These are phyloP conservation scores for Quercus glauca DNA, from an alignment of 306 rosid species.

Conservation along the genomic window DNA sequence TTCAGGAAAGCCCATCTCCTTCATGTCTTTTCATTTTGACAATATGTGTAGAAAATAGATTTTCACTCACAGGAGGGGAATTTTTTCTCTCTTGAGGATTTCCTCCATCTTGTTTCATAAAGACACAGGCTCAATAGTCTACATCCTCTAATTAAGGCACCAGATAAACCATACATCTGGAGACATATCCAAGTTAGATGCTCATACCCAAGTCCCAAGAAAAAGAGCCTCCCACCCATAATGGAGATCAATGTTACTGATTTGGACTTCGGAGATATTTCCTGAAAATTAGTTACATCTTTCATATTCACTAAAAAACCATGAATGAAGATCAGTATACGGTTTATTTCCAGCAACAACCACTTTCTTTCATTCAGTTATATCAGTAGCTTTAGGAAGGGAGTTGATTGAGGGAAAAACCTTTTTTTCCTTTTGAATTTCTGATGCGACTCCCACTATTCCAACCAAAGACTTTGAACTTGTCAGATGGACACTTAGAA, in stretches of 20 bases:
- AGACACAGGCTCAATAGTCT: not conserved
- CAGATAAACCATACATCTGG: not conserved
- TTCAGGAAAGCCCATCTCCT: not conserved
- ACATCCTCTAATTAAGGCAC: not conserved
- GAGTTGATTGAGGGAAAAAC: slow-evolving; percentile 29
- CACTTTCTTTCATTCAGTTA: slow-evolving; percentile 17
- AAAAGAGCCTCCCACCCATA: not conserved
- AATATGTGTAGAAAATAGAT: not conserved
- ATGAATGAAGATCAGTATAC: not conserved
- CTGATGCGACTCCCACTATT: slow-evolving; percentile 74
- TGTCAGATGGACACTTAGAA: slow-evolving; percentile 77
- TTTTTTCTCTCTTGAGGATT: not conserved
- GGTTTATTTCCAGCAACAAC: not conserved
- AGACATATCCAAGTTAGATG: not conserved
- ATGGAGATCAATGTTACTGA: not conserved
- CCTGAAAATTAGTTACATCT: not conserved
- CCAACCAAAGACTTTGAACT: slow-evolving; percentile 96
- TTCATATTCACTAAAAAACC: not conserved
- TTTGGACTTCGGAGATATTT: not conserved
- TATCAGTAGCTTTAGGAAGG: slow-evolving; percentile 4
- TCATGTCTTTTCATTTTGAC: not conserved
- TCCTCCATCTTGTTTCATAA: not conserved
- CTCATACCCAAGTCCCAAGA: not conserved
- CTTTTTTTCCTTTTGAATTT: slow-evolving; percentile 93
- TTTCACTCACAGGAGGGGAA: not conserved